Percentiles rank a stretch among this genome's conserved stretches.
phyloP scores from a whole-genome alignment of 495 filamentous ascomycete genomes.

The Penicillium longicatenatum region DNA sequence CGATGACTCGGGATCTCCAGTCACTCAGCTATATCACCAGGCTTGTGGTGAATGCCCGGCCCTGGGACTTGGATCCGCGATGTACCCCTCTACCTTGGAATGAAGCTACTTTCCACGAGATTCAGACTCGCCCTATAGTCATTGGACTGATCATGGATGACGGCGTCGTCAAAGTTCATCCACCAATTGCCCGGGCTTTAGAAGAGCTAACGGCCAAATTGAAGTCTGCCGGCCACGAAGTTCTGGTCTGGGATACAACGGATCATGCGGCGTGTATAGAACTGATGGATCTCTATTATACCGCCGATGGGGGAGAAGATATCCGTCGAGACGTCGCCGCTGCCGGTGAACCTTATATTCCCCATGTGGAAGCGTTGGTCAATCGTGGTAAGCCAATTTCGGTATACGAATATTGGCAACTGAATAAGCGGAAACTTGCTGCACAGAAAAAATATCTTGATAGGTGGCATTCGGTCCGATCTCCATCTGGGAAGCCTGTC shows the following conservation, averaged over 20 bases:
- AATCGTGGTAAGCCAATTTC: conserved; percentile 54
- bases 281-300: conserved; percentile 54
- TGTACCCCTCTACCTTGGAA: conserved; percentile 52
- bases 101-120: conserved; percentile 36
- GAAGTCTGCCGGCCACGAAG: conserved; percentile 45
- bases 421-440: conserved; percentile 53
- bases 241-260: conserved; percentile 48
- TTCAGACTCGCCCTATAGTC: conserved; percentile 43
- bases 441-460: conserved; percentile 58
- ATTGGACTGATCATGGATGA: conserved; percentile 54
- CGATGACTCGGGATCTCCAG: conserved; percentile 48
- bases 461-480: conserved; percentile 52
- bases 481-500: conserved; percentile 50
- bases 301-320: conserved; percentile 58
- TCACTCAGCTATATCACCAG: conserved; percentile 44
- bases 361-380: conserved; percentile 47
- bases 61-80: conserved; percentile 51
- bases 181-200: conserved; percentile 48
- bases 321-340: conserved; percentile 48
- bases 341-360: conserved; percentile 57
- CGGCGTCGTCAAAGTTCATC: conserved; percentile 51
- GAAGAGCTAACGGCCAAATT: conserved; percentile 38
- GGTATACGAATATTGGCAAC: conserved; percentile 58
- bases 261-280: conserved; percentile 47
- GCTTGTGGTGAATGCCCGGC: conserved; percentile 37